Base-by-base conservation (phyloP, 176 grass and related monocot species). In the Eragrostis nindensis region DNA sequence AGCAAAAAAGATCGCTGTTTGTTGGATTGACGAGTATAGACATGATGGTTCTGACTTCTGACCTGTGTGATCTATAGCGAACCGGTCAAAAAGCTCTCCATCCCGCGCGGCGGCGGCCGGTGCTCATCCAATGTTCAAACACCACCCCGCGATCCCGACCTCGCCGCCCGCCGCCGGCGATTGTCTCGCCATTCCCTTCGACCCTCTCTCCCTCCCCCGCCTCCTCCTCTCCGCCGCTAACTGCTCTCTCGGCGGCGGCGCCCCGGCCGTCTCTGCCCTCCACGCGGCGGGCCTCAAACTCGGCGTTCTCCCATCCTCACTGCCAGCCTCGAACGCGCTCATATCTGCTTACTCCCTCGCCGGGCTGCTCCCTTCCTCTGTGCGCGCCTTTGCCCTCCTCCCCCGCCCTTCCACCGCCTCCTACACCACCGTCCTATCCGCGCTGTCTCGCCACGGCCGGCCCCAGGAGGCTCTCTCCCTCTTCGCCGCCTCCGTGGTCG, bases 291-390 rank as follows among this genome's bases (percentile, higher is more conserved):
- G 83, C 32, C 57, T 89, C 70, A 97, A 97, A 73, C 86, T 93
- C 68, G 88, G 82, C 40, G 29, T 71, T 16, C 63, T 86, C 63
- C 71, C 76, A 19, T 26, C 64, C 81, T 76, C 83, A n/a, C 54
- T 93, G 61, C 81, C 77, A 32, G 91, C 86, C 50, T 71, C 86
- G 83, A 97, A 93, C 68, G 91, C 94, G 17, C 86, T 97, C 46
- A 59, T 97, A 72, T 76, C 84, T 26, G 91, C 94, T 38, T 93
- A 93, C 76, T 78, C 74, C 55, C 73, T 82, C 43, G 10, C 75
- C 0, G 84, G 50, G 22, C 59, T 77, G 68, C 54, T 93, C 46
- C 47, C 40, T 3, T 41, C 77, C 36, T 81, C 91, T 25, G 45
- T 84, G 24, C 82, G 85, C 50, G 55, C 77, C 64, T 97, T 97